A percentile compares a stretch with the other conserved stretches of the same genome.
Evolutionary conservation across 352 stramenopile genomes (phyloP).

Genomic region (Phytophthora nicotianae): DNA sequence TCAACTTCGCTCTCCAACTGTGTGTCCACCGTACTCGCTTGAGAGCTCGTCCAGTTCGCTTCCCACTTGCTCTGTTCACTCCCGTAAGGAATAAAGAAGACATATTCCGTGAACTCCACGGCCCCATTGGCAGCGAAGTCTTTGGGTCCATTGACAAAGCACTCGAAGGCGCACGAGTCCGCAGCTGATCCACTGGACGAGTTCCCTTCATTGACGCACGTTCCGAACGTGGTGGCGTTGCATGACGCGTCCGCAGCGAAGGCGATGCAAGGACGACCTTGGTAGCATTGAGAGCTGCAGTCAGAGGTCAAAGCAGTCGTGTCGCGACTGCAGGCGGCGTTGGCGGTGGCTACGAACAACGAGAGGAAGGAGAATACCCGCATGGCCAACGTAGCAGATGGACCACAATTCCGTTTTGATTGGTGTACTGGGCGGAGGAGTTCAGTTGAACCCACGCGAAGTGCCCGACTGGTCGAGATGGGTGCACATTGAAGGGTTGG

Average conservation of each 20-base stretch:
- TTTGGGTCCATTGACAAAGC: constrained; percentile 51
- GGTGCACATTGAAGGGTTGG: constrained; percentile 6
- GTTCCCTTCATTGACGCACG: constrained; percentile 19
- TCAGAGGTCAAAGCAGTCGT: constrained; percentile 54
- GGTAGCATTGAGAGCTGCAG: constrained; percentile 57
- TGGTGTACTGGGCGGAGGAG: neutral
- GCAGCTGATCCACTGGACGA: constrained; percentile 27
- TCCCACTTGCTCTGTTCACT: constrained; percentile 49
- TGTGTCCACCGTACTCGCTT: constrained; percentile 27
- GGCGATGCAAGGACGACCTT: constrained; percentile 58
- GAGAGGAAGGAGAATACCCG: constrained; percentile 4
- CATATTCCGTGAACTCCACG: constrained; percentile 53
- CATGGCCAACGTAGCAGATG: neutral
- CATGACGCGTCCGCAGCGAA: constrained; percentile 36
- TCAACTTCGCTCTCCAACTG: constrained; percentile 25
- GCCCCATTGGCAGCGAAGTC: constrained; percentile 54
- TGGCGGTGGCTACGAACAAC: neutral
- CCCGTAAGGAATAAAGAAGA: constrained; percentile 65
- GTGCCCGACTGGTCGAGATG: neutral
- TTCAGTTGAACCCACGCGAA: constrained; percentile 6
- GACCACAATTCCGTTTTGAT: constrained; percentile 14
- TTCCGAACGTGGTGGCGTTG: constrained; percentile 27
- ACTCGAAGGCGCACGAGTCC: constrained; percentile 52
- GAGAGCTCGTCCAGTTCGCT: constrained; percentile 45
- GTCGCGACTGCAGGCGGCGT: constrained; percentile 43